Conservation (phyloP, 441 rosid genomes). For the Corymbia citriodora region DNA sequence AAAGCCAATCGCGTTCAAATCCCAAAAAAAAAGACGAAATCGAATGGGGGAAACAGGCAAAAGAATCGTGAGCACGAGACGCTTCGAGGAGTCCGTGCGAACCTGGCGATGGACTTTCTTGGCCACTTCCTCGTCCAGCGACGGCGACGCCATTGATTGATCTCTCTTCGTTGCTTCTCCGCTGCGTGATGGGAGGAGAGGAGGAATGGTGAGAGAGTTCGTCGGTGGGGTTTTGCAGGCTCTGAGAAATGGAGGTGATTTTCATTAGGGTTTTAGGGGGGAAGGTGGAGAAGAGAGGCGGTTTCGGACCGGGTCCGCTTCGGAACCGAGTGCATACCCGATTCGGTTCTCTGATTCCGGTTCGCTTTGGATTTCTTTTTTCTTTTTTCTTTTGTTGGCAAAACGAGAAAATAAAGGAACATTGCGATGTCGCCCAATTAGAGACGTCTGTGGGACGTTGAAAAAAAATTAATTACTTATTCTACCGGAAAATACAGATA, state of each 20-base stretch:
- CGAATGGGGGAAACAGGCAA: too few species aligned
- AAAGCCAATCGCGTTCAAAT: neutral
- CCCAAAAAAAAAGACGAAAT: neutral
- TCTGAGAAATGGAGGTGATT: neutral
- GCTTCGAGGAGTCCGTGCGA: neutral
- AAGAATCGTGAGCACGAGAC: neutral
- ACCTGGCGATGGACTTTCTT: constrained; percentile 89
- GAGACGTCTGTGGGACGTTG: neutral
- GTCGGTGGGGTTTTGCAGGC: neutral
- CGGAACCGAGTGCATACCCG: neutral
- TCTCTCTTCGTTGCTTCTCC: neutral
- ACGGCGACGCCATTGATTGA: constrained; percentile 50
- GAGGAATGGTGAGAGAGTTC: neutral
- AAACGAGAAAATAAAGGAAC: neutral
- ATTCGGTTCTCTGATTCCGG: neutral
- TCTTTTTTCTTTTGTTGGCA: neutral
- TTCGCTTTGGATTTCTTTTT: neutral
- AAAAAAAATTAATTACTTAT: neutral
- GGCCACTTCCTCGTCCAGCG: constrained; percentile 54
- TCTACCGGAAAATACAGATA: neutral
- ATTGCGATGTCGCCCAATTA: neutral
- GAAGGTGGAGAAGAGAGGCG: neutral
- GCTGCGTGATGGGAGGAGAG: neutral
- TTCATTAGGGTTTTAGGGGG: constrained; percentile 8
- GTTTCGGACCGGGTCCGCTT: neutral